A percentile compares a stretch with the other conserved stretches of the same genome.
Conservation (phyloP, 1,284 basidiomycete species). For the Cerioporus squamosus region DNA sequence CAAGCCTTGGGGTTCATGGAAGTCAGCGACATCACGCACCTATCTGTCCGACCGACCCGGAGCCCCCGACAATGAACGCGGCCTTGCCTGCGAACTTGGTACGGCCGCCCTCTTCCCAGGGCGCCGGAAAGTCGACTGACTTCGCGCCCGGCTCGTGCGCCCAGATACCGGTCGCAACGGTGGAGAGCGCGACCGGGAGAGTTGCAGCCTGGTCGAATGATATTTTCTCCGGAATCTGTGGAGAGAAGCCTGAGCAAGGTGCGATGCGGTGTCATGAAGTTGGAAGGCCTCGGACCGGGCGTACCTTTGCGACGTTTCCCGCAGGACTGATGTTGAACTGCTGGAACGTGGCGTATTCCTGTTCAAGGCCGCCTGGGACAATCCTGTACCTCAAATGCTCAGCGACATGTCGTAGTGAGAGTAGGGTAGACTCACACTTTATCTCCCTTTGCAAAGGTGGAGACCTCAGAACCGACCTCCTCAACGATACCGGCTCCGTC, state of each 20-base stretch:
- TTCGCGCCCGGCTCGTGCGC: neutral
- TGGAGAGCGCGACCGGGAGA: neutral
- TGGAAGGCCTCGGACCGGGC: no score
- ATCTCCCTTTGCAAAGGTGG: neutral
- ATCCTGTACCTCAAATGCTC: neutral
- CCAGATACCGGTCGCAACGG: neutral
- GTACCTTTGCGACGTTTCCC: no score
- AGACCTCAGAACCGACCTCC: conserved; percentile 6
- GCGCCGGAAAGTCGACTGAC: neutral
- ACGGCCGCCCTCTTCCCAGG: neutral
- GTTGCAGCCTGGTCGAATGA: neutral
- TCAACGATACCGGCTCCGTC: conserved; percentile 14
- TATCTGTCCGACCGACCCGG: neutral
- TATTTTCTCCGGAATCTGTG: conserved; percentile 22
- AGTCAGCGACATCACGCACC: neutral
- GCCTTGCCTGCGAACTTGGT: neutral
- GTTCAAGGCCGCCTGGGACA: neutral
- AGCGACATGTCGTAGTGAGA: neutral
- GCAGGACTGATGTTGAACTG: no score
- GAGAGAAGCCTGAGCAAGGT: neutral
- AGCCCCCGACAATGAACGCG: neutral
- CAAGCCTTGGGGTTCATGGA: no score
- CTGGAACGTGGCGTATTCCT: no score
- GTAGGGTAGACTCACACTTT: neutral
- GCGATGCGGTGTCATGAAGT: no score